These are phyloP conservation scores for Hypoxylon cercidicola DNA, from an alignment of 495 filamentous ascomycete species.

Conservation along the genomic window DNA sequence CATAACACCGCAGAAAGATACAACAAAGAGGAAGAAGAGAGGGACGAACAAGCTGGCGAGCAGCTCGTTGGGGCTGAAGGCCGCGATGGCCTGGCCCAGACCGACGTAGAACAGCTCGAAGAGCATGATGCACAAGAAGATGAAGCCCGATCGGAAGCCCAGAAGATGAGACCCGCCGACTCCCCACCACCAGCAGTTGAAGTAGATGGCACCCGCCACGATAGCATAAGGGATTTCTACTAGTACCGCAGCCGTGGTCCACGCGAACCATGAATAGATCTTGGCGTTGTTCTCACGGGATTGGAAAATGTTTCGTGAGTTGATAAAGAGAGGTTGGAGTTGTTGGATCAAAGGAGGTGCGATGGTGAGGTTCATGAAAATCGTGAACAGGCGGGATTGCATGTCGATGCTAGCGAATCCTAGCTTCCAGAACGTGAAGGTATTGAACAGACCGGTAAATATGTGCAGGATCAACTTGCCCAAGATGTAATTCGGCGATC, in stretches of 20 bases:
- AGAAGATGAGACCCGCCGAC: slow-evolving; percentile 54
- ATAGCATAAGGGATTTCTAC: slow-evolving; percentile 70
- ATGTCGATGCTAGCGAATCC: slow-evolving; percentile 71
- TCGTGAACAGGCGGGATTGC: slow-evolving; percentile 76
- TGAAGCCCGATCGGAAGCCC: slow-evolving; percentile 66
- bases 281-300: slow-evolving; percentile 77
- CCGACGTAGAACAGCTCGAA: slow-evolving; percentile 79
- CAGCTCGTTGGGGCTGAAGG: slow-evolving; percentile 76
- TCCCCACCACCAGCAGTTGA: slow-evolving; percentile 71
- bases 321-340: slow-evolving; percentile 76
- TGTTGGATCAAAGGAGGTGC: slow-evolving; percentile 60
- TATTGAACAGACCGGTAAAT: slow-evolving; percentile 69
- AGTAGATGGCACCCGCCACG: slow-evolving; percentile 61
- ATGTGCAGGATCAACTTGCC: slow-evolving; percentile 61
- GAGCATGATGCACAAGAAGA: slow-evolving; percentile 62
- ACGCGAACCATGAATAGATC: slow-evolving; percentile 76
- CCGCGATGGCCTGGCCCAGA: slow-evolving; percentile 80
- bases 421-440: slow-evolving; percentile 80
- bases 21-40: slow-evolving; percentile 70
- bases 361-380: slow-evolving; percentile 72
- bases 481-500: slow-evolving; percentile 76
- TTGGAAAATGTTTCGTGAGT: slow-evolving; percentile 74
- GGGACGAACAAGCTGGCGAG: slow-evolving; percentile 76
- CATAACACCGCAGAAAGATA: slow-evolving; percentile 72
- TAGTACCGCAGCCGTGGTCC: slow-evolving; percentile 61